Evolutionary conservation across 2,329 filamentous ascomycete species (phyloP).

Genomic region (Pezicula rhizophila): DNA sequence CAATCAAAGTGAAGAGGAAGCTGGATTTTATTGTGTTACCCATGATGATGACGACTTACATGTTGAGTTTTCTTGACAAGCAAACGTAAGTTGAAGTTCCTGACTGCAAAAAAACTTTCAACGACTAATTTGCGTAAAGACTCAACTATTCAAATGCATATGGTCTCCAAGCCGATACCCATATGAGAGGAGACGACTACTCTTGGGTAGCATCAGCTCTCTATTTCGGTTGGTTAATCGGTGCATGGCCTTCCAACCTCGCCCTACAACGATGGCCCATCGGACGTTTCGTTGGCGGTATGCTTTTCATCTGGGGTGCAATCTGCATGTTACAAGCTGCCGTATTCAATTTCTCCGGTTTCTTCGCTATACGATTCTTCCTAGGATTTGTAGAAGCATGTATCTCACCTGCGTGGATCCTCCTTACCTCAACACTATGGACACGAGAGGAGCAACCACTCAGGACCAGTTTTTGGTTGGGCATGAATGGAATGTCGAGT

Average conservation of each 20-base stretch:
- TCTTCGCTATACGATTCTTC: conserved; percentile 60
- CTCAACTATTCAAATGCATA: conserved; percentile 36
- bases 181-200: conserved; percentile 35
- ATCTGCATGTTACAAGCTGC: conserved; percentile 12
- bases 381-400: conserved; percentile 52
- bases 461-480: conserved; percentile 61
- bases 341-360: conserved; percentile 45
- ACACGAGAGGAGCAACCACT: conserved; percentile 58
- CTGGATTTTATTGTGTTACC: conserved; percentile 32
- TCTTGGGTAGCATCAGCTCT: conserved; percentile 38
- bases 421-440: conserved; percentile 52
- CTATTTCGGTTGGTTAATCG: conserved; percentile 37
- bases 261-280: conserved; percentile 36
- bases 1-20: conserved; percentile 29
- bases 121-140: neutral
- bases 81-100: conserved; percentile 13
- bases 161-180: conserved; percentile 34
- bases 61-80: conserved; percentile 31
- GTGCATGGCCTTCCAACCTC: conserved; percentile 34
- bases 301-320: conserved; percentile 38
- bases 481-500: conserved; percentile 41
- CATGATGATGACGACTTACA: conserved; percentile 32
- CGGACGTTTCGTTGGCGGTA: conserved; percentile 34
- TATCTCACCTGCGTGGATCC: conserved; percentile 60
- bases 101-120: neutral